Evolutionary conservation across 768 basidiomycete genomes (phyloP).

Genomic region (Pleurotus eryngii): DNA sequence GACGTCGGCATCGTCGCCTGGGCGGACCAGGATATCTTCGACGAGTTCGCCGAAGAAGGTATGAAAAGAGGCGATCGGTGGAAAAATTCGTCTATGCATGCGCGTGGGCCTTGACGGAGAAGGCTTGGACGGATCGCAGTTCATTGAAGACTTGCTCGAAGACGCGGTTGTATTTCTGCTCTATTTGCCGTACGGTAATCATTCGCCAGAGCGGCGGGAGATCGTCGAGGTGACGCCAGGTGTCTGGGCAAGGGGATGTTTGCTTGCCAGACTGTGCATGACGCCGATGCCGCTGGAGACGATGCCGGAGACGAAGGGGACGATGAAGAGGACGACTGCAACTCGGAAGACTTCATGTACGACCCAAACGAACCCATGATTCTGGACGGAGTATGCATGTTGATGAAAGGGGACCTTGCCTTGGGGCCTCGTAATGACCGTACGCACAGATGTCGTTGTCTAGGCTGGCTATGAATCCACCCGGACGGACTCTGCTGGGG

Average conservation of each 20-base stretch:
- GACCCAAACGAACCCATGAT: too few species aligned
- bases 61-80: conserved; percentile 32
- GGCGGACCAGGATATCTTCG: conserved; percentile 26
- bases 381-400: too few species aligned
- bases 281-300: conserved; percentile 8
- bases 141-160: conserved; percentile 30
- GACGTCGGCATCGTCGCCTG: conserved; percentile 31
- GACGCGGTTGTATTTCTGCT: conserved; percentile 25
- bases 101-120: conserved; percentile 29
- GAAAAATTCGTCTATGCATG: conserved; percentile 38
- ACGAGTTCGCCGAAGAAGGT: conserved; percentile 28
- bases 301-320: not conserved
- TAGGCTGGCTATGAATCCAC: not conserved
- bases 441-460: not conserved
- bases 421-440: not conserved
- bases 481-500: not conserved
- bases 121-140: conserved; percentile 32
- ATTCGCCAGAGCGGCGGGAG: conserved; percentile 20
- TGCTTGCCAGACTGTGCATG: conserved; percentile 2
- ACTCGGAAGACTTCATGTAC: not conserved
- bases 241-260: conserved; percentile 23
- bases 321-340: conserved; percentile 6
- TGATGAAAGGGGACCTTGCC: too few species aligned
- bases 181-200: not conserved
- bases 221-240: conserved; percentile 26